Evolutionary conservation across 177 flowering plant genomes (phyloP).

Genomic region (Vitis hybrid): DNA sequence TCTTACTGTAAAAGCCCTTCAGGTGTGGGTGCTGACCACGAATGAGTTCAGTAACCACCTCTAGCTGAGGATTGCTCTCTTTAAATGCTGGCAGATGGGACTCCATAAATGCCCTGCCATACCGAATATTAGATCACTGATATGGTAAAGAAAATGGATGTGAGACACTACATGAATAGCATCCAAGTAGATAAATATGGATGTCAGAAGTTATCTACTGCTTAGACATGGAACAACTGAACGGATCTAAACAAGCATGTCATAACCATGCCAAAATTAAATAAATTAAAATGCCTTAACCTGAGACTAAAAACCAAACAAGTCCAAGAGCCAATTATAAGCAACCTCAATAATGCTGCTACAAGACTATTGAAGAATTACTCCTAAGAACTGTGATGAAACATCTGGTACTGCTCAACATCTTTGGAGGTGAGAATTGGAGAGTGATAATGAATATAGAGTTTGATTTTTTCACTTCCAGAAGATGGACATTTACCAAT

Average conservation of each 20-base stretch:
- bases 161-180: not conserved
- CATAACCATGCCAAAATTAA: not conserved
- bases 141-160: not conserved
- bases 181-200: not conserved
- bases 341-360: not conserved
- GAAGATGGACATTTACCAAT: not conserved
- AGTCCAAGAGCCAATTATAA: not conserved
- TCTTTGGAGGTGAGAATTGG: not conserved
- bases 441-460: not conserved
- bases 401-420: not conserved
- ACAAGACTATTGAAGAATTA: not conserved
- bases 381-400: not conserved
- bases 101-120: constrained; percentile 84
- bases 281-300: not conserved
- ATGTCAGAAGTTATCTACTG: not conserved
- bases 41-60: constrained; percentile 72
- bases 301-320: not conserved
- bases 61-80: constrained; percentile 77
- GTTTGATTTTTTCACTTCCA: not conserved
- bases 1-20: constrained; percentile 75
- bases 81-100: constrained; percentile 66
- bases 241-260: not conserved
- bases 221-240: not conserved
- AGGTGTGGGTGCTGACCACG: constrained; percentile 93
- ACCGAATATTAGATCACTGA: not conserved